These are phyloP conservation scores for Letharia lupina DNA, from an alignment of 495 filamentous ascomycete genomes.

Conservation along the genomic window DNA sequence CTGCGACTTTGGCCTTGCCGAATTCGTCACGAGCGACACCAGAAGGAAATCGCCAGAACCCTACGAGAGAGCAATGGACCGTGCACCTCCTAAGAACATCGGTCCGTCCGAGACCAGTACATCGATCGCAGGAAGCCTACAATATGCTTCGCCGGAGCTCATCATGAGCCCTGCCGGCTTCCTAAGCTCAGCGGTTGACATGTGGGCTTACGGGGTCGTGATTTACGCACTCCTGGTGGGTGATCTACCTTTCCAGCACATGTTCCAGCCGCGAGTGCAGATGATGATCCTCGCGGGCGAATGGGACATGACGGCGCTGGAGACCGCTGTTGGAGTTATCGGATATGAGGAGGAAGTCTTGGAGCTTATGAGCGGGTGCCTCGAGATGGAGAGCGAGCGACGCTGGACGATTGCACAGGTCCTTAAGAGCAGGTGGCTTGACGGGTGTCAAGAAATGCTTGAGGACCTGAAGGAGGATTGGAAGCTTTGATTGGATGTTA, in stretches of 20 bases:
- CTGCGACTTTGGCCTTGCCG: constrained; percentile 70
- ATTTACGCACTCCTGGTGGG: constrained; percentile 56
- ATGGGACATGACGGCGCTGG: constrained; percentile 49
- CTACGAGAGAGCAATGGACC: constrained; percentile 37
- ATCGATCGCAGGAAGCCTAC: constrained; percentile 52
- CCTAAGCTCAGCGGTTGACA: constrained; percentile 51
- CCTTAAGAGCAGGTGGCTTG: constrained; percentile 51
- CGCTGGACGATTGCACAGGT: constrained; percentile 48
- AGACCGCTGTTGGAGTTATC: constrained; percentile 28
- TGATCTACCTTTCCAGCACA: constrained; percentile 58
- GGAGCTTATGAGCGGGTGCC: constrained; percentile 44
- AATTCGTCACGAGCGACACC: constrained; percentile 56
- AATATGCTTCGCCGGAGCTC: constrained; percentile 58
- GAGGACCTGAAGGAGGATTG: constrained; percentile 25
- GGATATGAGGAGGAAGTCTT: constrained; percentile 36
- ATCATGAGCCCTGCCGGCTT: constrained; percentile 42
- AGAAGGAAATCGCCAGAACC: constrained; percentile 38
- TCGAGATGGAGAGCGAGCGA: constrained; percentile 42
- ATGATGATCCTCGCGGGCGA: constrained; percentile 53
- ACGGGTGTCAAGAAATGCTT: constrained; percentile 31
- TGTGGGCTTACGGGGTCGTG: constrained; percentile 68
- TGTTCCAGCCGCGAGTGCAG: constrained; percentile 50
- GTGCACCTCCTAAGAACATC: constrained; percentile 41
- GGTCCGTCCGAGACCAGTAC: constrained; percentile 51
- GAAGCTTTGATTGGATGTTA: constrained; percentile 22